Evolutionary conservation across 345 rosid genomes (phyloP).

Genomic region (Eucalyptus tenuipes): DNA sequence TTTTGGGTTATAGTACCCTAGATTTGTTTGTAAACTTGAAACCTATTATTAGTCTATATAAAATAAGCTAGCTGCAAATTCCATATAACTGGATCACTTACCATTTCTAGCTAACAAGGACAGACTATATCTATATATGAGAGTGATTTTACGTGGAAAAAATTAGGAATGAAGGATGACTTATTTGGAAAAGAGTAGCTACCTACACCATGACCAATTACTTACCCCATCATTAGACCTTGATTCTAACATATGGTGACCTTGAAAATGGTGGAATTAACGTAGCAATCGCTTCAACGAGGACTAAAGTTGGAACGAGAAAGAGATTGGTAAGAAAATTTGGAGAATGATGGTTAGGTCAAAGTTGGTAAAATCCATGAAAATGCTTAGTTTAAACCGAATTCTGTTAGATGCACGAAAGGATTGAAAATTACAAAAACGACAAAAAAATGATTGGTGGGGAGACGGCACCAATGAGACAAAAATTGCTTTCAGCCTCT

Average conservation of each 20-base stretch:
- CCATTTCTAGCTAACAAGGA: not conserved
- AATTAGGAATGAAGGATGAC: not conserved
- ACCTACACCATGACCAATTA: not conserved
- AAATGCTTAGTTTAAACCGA: not conserved
- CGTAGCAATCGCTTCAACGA: not conserved
- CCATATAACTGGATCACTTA: not conserved
- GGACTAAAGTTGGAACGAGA: not conserved
- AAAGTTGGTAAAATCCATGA: not conserved
- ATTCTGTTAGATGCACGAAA: not conserved
- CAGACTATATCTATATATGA: not conserved
- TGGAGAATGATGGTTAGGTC: not conserved
- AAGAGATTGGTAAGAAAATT: not conserved
- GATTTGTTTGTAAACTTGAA: not conserved
- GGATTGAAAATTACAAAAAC: not conserved
- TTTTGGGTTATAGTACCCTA: not conserved
- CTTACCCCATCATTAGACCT: not conserved
- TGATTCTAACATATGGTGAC: not conserved
- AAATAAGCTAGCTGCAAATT: not conserved
- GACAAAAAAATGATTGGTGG: not conserved
- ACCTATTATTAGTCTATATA: not conserved
- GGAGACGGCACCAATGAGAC: not conserved
- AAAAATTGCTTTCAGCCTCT: not conserved
- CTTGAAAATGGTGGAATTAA: not conserved
- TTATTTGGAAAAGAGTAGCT: not conserved
- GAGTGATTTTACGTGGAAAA: not conserved